Evolutionary conservation across 2,329 filamentous ascomycete species (phyloP).

Genomic region (Endocalyx cinctus): DNA sequence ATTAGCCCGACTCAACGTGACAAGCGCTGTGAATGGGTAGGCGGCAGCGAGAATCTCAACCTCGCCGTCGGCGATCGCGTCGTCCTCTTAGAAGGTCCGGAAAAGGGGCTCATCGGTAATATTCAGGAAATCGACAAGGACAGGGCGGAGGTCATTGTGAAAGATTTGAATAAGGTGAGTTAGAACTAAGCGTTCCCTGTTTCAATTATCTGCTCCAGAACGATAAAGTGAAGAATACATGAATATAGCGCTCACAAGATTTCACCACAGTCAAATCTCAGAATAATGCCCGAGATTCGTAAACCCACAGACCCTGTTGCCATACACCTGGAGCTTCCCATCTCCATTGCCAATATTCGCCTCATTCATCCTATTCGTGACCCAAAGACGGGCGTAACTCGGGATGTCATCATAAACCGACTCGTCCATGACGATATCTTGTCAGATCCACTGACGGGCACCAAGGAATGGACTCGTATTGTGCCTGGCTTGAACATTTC

Average conservation of each 20-base stretch:
- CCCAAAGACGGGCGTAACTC: constrained; percentile 55
- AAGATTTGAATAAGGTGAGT: constrained; percentile 61
- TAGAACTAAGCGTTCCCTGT: too few relatives aligned
- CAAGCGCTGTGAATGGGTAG: constrained; percentile 45
- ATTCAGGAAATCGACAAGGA: constrained; percentile 53
- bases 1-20: constrained; percentile 28
- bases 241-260: constrained; percentile 12
- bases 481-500: constrained; percentile 67
- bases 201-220: neutral
- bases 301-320: constrained; percentile 32
- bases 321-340: constrained; percentile 45
- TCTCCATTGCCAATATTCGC: constrained; percentile 69
- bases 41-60: constrained; percentile 52
- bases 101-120: constrained; percentile 79
- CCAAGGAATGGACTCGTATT: constrained; percentile 49
- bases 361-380: constrained; percentile 75
- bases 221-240: neutral
- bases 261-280: constrained; percentile 31
- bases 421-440: constrained; percentile 51
- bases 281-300: constrained; percentile 36
- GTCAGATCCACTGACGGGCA: constrained; percentile 45
- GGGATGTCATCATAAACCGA: constrained; percentile 75
- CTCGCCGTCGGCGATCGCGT: constrained; percentile 72
- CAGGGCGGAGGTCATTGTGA: constrained; percentile 55
- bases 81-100: constrained; percentile 70